phyloP scores from a whole-genome alignment of 2,329 filamentous ascomycete genomes.

The Ophiosphaerella narmari region DNA sequence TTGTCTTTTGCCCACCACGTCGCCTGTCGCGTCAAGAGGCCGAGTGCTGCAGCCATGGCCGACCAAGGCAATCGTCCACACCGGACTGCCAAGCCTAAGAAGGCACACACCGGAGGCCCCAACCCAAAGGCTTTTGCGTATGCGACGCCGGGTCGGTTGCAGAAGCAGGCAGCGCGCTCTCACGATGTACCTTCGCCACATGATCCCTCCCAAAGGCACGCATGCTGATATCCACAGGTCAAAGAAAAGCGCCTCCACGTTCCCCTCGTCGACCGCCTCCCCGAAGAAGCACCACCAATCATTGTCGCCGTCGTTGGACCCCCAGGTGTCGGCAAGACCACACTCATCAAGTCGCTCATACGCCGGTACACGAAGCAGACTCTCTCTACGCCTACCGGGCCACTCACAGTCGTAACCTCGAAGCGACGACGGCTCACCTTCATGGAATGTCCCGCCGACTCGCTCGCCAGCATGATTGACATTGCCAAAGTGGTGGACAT shows the following conservation, averaged over 20 bases:
- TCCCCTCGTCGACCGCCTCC: conserved; percentile 90
- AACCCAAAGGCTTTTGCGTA: conserved; percentile 93
- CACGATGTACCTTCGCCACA: conserved; percentile 62
- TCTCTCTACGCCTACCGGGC: conserved; percentile 84
- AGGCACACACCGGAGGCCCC: conserved; percentile 69
- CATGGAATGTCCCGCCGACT: conserved; percentile 91
- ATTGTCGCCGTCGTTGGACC: conserved; percentile 94
- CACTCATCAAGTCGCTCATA: conserved; percentile 90
- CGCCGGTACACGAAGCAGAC: conserved; percentile 95
- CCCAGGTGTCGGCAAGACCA: conserved; percentile 92
- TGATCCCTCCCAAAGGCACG: accelerated
- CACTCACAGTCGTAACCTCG: conserved; percentile 93
- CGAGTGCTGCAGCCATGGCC: conserved; percentile 51
- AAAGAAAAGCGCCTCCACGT: conserved; percentile 97
- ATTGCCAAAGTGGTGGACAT: conserved; percentile 97
- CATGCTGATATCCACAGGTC: conserved; percentile 59
- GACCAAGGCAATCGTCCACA: conserved; percentile 85
- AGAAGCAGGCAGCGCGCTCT: conserved; percentile 73
- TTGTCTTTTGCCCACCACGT: not conserved
- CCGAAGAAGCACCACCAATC: conserved; percentile 91
- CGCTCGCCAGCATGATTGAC: conserved; percentile 95
- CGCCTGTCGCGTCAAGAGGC: not conserved
- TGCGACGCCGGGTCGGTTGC: conserved; percentile 78
- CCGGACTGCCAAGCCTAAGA: conserved; percentile 87
- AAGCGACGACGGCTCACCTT: conserved; percentile 95